phyloP scores from a whole-genome alignment of 1,139 yeast genomes.

The Debaryomyces sp. region DNA sequence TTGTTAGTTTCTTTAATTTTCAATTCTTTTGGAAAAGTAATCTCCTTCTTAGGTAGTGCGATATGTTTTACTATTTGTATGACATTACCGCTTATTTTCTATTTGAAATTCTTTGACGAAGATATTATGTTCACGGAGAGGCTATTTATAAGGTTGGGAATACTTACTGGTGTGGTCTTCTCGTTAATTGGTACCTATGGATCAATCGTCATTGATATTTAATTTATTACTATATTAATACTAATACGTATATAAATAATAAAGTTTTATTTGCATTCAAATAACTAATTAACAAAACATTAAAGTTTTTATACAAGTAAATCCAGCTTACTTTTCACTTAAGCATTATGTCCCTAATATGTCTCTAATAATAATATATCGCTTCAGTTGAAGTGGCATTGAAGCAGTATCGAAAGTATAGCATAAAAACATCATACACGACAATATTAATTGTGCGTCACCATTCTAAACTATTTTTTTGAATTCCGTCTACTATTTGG shows the following conservation, averaged over 20 bases:
- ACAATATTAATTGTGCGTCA: neutral
- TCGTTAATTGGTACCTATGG: conserved; percentile 55
- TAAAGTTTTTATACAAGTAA: conserved; percentile 3
- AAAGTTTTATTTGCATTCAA: conserved; percentile 1
- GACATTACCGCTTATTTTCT: conserved; percentile 76
- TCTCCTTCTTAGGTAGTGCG: conserved; percentile 82
- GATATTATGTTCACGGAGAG: conserved; percentile 44
- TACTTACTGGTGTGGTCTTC: conserved; percentile 45
- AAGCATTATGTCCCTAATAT: neutral
- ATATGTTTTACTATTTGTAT: conserved; percentile 81
- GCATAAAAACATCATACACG: neutral
- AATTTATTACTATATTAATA: conserved; percentile 3
- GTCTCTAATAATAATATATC: neutral
- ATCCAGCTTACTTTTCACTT: conserved; percentile 5
- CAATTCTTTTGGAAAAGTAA: conserved; percentile 79
- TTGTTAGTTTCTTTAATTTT: conserved; percentile 58
- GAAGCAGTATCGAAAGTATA: neutral
- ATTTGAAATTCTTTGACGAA: conserved; percentile 56
- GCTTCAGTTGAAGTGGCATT: neutral
- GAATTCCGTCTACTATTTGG: conserved; percentile 1
- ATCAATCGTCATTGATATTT: conserved; percentile 22
- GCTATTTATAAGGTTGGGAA: conserved; percentile 45
- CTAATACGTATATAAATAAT: neutral
- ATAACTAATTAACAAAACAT: neutral
- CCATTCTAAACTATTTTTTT: neutral